Percentiles rank a stretch among this genome's conserved stretches.
Evolutionary conservation across 2,329 filamentous ascomycete genomes (phyloP).

Genomic region (Colletotrichum sp.): DNA sequence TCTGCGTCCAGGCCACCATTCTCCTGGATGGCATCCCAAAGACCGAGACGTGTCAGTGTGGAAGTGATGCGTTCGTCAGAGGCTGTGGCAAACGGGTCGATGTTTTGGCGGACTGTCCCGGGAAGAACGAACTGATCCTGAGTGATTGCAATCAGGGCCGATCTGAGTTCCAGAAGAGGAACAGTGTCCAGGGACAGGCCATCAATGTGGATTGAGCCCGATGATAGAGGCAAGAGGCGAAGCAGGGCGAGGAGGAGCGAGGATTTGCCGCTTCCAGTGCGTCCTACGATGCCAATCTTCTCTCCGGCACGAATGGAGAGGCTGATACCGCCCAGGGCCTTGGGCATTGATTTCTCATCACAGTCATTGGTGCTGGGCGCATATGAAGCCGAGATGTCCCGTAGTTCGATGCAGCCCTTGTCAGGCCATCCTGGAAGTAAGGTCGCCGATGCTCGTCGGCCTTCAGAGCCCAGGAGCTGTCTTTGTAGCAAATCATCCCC

Average conservation of each 20-base stretch:
- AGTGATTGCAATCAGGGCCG: slow-evolving; percentile 19
- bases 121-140: slow-evolving; percentile 14
- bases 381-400: slow-evolving; percentile 21
- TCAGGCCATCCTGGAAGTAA: slow-evolving; percentile 35
- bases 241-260: slow-evolving; percentile 38
- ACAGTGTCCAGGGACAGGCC: slow-evolving; percentile 14
- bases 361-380: slow-evolving; percentile 22
- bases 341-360: slow-evolving; percentile 13
- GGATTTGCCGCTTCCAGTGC: slow-evolving; percentile 32
- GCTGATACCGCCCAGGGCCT: slow-evolving; percentile 43
- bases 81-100: slow-evolving; percentile 38
- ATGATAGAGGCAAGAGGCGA: slow-evolving; percentile 48
- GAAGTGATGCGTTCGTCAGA: slow-evolving; percentile 35
- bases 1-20: slow-evolving; percentile 9
- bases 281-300: slow-evolving; percentile 39
- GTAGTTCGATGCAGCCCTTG: slow-evolving; percentile 34
- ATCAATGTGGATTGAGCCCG: slow-evolving; percentile 40
- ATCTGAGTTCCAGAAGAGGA: slow-evolving; percentile 18
- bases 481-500: slow-evolving; percentile 8
- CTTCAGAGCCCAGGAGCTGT: background rate
- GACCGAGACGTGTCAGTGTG: background rate
- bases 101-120: slow-evolving; percentile 56
- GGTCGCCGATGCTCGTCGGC: background rate
- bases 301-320: slow-evolving; percentile 31
- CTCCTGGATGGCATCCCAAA: slow-evolving; percentile 28